Percentiles rank a stretch among this genome's conserved stretches.
phyloP scores from a whole-genome alignment of 306 rosid species.

The Trichosanthes cucumerina region DNA sequence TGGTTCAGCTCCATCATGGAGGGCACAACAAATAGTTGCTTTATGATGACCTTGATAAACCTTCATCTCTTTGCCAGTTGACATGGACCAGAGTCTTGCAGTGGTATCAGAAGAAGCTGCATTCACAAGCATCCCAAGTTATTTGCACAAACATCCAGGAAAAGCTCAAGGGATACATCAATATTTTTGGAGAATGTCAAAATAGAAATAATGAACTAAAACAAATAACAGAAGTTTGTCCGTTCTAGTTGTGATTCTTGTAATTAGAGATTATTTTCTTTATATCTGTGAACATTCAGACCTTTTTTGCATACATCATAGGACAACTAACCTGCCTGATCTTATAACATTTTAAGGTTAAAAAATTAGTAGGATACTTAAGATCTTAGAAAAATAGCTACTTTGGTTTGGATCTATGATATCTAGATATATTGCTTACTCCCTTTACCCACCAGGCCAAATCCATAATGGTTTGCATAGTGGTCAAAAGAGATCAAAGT shows the following conservation, averaged over 20 bases:
- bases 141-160: background rate
- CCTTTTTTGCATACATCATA: background rate
- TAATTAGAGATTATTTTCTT: background rate
- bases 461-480: background rate
- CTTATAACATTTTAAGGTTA: background rate
- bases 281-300: background rate
- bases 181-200: background rate
- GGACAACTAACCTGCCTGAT: background rate
- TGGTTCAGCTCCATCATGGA: conserved; percentile 93
- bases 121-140: background rate
- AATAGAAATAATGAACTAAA: background rate
- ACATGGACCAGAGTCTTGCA: conserved; percentile 92
- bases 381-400: background rate
- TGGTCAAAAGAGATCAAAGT: background rate
- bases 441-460: background rate
- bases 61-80: conserved; percentile 75
- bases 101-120: conserved; percentile 94
- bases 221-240: background rate
- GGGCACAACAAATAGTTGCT: conserved; percentile 90
- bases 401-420: background rate
- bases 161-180: background rate
- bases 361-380: background rate
- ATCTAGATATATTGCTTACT: background rate
- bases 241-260: background rate
- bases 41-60: conserved; percentile 94